Evolutionary conservation across 768 basidiomycete species (phyloP).

Genomic region (Leccinum aurantiacum): DNA sequence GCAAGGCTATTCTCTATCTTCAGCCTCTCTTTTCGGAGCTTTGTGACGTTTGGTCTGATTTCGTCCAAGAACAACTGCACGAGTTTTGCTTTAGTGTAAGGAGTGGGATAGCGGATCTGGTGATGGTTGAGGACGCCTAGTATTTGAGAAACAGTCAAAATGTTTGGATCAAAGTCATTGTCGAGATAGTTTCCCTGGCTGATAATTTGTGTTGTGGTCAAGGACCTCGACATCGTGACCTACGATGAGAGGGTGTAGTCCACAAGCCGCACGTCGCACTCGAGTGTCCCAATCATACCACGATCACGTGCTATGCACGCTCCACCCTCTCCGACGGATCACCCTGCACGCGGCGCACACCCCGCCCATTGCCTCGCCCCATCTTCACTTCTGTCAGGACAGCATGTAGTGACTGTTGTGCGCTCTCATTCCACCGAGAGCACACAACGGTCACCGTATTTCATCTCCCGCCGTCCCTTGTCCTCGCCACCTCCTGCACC

Average conservation of each 20-base stretch:
- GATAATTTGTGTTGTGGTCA: constrained; percentile 79
- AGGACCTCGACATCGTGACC: constrained; percentile 58
- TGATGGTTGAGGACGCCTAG: constrained; percentile 77
- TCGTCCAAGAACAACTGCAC: constrained; percentile 77
- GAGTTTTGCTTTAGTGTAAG: constrained; percentile 75
- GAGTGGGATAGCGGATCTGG: constrained; percentile 69
- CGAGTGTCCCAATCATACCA: constrained; percentile 4
- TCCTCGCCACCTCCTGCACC: too few species aligned
- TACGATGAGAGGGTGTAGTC: constrained; percentile 9
- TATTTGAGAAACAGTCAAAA: constrained; percentile 79
- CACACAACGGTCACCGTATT: too few species aligned
- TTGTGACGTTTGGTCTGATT: constrained; percentile 57
- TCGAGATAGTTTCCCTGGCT: constrained; percentile 75
- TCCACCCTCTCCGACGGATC: too few species aligned
- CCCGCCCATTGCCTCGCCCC: too few species aligned
- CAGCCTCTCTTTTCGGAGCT: constrained; percentile 61
- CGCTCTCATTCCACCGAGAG: too few species aligned
- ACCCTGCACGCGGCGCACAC: too few species aligned
- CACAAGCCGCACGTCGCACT: not conserved
- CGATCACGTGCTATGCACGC: constrained; percentile 22
- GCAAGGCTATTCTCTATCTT: constrained; percentile 69
- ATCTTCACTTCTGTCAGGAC: too few species aligned
- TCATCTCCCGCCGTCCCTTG: too few species aligned
- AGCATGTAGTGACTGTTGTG: too few species aligned
- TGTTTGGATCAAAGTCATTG: constrained; percentile 69